phyloP scores from a whole-genome alignment of 208 protist species.

The Acanthamoeba triangularis region DNA sequence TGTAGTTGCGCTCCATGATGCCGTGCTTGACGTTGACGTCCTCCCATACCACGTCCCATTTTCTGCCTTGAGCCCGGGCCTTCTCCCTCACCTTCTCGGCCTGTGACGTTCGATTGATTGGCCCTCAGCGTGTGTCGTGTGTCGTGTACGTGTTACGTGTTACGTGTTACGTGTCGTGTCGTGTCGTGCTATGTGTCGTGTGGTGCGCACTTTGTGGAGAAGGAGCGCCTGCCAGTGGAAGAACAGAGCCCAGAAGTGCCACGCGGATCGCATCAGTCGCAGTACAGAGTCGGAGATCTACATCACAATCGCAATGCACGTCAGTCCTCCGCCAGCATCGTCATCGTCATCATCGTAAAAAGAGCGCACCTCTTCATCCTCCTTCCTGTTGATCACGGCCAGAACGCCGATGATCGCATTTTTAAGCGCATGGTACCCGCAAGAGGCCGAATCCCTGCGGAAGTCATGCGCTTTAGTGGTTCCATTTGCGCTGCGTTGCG shows the following conservation, averaged over 20 bases:
- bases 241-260: slow-evolving; percentile 18
- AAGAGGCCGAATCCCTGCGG: neutral
- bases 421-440: slow-evolving; percentile 27
- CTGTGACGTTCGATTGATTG: neutral
- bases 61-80: neutral
- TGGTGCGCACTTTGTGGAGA: neutral
- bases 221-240: slow-evolving; percentile 50
- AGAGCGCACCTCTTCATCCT: neutral
- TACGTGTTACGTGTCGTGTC: neutral
- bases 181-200: neutral
- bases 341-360: no score
- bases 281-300: neutral
- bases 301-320: neutral
- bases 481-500: no score
- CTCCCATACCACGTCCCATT: slow-evolving; percentile 28
- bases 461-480: neutral
- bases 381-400: neutral
- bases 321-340: neutral
- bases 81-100: neutral
- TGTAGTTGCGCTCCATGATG: slow-evolving; percentile 61
- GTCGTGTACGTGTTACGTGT: neutral
- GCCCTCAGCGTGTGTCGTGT: no score
- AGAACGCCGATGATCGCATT: slow-evolving; percentile 54
- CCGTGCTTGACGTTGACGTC: slow-evolving; percentile 43
- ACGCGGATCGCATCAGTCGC: slow-evolving; percentile 14